Base-by-base conservation (phyloP, 106 monocot species). In the Acorus gramineus region DNA sequence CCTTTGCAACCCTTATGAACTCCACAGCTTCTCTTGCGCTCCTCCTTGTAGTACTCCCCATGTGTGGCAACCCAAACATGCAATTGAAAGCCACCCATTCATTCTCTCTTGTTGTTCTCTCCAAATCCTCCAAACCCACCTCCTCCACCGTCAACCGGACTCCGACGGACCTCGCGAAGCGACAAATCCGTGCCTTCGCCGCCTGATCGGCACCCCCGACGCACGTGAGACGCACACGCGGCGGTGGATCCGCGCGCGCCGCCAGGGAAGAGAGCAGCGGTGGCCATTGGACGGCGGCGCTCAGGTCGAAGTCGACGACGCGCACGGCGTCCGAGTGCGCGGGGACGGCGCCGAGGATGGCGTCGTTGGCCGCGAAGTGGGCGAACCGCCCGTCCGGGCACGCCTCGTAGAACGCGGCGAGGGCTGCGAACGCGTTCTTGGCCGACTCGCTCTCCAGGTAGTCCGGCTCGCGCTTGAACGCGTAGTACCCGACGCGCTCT, bases 61-160 rank as follows among this genome's bases (percentile, higher is more conserved):
- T 62, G 50, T 71, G 70, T 61, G 70, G 70, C 42, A 62, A 61
- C 51, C 60, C 60, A 2, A 54, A 53, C 70, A 71, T 71, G 60
- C 70, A 71, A 62, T 71, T 71, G 51, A 71, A 61, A 4, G 62
- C 70, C 52, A 71, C 46, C 70, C 61, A 71, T 46, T 62, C 61
- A 28, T 6, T 3, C 4, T 7, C 59, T 12, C 8, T 2, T 56
- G 9, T 10, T 46, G 46, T 50, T 69, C 43, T 69, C 69, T 42
- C 2, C 69, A 62, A 62, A 46, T 71, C 70, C 53, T 62, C 70
- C 53, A 71, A 28, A n/a, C 61, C 5, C 70, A 71, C 46, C 45
- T 14, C 7, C 44, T 71, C 70, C 12, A 71, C 61, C 14, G 14
- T 53, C 52, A 71, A 47, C 2, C 44, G 53, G 7, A 62, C 2